Evolutionary conservation across 257 asterid species (phyloP).

Genomic region (Leptodermis oblonga): DNA sequence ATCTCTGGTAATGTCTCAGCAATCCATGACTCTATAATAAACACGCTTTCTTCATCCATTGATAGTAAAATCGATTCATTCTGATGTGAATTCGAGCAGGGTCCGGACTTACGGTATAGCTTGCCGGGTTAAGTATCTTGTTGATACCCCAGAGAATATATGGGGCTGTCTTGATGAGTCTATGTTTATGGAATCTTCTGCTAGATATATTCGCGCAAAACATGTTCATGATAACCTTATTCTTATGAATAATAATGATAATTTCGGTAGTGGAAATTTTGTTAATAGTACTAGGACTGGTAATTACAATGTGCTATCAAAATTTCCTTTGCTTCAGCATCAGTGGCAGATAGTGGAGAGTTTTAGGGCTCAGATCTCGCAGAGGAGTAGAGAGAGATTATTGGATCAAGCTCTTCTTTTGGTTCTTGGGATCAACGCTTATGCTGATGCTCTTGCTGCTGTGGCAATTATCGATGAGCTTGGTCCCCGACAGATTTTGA

Average conservation of each 20-base stretch:
- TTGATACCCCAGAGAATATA: slow-evolving; percentile 96
- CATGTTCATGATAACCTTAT: slow-evolving; percentile 68
- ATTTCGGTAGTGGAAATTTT: background rate
- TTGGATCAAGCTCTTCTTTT: slow-evolving; percentile 53
- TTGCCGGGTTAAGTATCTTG: slow-evolving; percentile 93
- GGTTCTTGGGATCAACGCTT: slow-evolving; percentile 62
- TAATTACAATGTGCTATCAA: slow-evolving; percentile 45
- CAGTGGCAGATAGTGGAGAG: slow-evolving; percentile 98
- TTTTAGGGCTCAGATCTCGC: slow-evolving; percentile 90
- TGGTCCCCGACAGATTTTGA: slow-evolving; percentile 71
- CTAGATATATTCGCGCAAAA: slow-evolving; percentile 86
- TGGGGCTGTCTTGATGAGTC: slow-evolving; percentile 99
- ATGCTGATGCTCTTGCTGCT: slow-evolving; percentile 94
- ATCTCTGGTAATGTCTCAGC: slow-evolving; percentile 70
- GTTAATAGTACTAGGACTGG: slow-evolving; percentile 30
- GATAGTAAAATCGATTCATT: slow-evolving; percentile 38
- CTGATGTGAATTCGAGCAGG: slow-evolving; percentile 42
- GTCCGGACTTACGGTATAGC: slow-evolving; percentile 77
- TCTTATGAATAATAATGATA: slow-evolving; percentile 5
- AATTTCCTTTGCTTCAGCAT: slow-evolving; percentile 90
- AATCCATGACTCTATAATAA: slow-evolving; percentile 54
- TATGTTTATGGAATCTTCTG: slow-evolving; percentile 86
- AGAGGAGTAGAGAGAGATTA: slow-evolving; percentile 82
- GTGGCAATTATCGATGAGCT: slow-evolving; percentile 83
- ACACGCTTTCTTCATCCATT: slow-evolving; percentile 60